Conservation (phyloP, 768 basidiomycete species). For the Mycena alexandri region DNA sequence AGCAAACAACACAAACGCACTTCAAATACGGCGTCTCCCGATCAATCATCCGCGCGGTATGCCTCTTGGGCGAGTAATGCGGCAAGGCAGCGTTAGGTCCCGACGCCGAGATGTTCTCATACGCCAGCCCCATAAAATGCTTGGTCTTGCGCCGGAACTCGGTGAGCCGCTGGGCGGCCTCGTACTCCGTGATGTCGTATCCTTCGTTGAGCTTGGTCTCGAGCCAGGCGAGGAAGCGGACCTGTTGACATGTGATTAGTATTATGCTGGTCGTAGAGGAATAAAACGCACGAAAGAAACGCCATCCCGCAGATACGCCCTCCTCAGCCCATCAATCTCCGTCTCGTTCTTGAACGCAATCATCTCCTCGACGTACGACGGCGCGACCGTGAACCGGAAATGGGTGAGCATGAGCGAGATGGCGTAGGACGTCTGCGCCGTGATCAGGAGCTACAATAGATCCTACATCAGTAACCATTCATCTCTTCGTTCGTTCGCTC, state of each 20-base stretch:
- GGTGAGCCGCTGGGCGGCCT: constrained; percentile 87
- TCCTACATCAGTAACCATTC: constrained; percentile 9
- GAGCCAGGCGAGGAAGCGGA: constrained; percentile 91
- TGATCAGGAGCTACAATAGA: constrained; percentile 68
- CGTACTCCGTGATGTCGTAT: constrained; percentile 91
- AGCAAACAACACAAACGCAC: constrained; percentile 57
- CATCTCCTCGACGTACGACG: constrained; percentile 78
- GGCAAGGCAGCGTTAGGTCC: constrained; percentile 95
- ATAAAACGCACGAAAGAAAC: constrained; percentile 76
- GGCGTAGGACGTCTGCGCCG: constrained; percentile 82
- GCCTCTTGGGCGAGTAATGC: constrained; percentile 87
- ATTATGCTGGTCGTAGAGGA: constrained; percentile 7
- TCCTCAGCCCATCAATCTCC: constrained; percentile 85
- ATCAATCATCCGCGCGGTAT: constrained; percentile 79
- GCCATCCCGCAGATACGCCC: constrained; percentile 92
- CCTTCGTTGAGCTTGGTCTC: constrained; percentile 82
- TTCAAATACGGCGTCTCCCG: constrained; percentile 89
- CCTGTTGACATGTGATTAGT: constrained; percentile 50
- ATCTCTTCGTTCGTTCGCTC: too few relatives aligned
- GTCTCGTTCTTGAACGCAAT: constrained; percentile 91
- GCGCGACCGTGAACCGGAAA: constrained; percentile 80
- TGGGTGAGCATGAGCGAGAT: constrained; percentile 89
- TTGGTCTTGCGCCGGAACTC: constrained; percentile 79
- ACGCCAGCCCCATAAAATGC: constrained; percentile 87
- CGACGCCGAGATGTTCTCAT: constrained; percentile 90